Percentiles rank a stretch among this genome's conserved stretches.
These are phyloP conservation scores for Sambucus nigra DNA, from an alignment of 129 eudicot genomes.

Conservation along the genomic window DNA sequence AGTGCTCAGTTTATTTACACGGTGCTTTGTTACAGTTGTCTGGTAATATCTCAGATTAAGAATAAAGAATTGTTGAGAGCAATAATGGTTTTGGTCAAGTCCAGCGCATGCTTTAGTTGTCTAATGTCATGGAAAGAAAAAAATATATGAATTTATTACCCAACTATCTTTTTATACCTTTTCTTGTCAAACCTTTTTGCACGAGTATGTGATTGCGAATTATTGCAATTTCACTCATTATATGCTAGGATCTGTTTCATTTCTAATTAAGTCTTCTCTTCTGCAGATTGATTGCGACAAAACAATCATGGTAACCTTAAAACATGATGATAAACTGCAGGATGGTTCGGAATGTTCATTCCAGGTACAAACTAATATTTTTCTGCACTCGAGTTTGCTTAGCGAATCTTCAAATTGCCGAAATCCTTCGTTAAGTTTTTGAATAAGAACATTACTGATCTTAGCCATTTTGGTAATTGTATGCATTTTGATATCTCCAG, in stretches of 20 bases:
- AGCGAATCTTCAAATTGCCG: neutral
- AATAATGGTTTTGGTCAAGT: too few relatives aligned
- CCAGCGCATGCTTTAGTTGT: neutral
- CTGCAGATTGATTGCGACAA: constrained; percentile 86
- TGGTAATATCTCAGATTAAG: neutral
- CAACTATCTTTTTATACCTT: neutral
- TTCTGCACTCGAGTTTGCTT: neutral
- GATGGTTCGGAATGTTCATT: constrained; percentile 77
- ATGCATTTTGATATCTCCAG: constrained; percentile 28
- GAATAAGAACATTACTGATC: neutral
- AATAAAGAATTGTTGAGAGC: too few relatives aligned
- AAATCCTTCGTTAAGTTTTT: neutral
- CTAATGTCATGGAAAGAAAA: too few relatives aligned
- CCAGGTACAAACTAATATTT: constrained; percentile 44
- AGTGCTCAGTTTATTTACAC: too few relatives aligned
- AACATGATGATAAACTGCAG: constrained; percentile 76
- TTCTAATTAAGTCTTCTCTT: constrained; percentile 10
- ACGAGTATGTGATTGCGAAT: neutral
- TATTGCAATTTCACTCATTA: neutral
- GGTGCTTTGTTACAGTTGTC: too few relatives aligned
- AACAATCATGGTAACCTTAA: constrained; percentile 70
- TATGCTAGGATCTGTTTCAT: constrained; percentile 2
- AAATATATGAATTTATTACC: neutral
- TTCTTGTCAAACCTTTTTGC: neutral
- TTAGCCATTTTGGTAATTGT: constrained; percentile 5